Base-by-base conservation (phyloP, 352 stramenopile species). In the Pilasporangium apinafurcum region DNA sequence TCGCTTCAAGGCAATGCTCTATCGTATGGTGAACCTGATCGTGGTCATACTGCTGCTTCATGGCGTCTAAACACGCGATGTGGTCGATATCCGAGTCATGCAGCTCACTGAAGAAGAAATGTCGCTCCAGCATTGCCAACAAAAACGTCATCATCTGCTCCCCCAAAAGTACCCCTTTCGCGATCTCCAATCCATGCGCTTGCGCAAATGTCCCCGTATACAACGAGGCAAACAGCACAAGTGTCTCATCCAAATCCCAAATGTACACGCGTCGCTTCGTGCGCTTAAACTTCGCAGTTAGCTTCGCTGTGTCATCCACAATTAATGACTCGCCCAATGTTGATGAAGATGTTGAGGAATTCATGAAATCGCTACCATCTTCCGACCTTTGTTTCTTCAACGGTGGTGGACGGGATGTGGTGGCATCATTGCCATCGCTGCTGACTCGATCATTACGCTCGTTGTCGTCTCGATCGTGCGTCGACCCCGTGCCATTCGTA, bases 91-190 rank as follows among this genome's bases (percentile, higher is more conserved):
- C 75, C 35, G 60, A 54, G 44, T 89, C 59, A 49, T 88, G 76
- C 40, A 92, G 56, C 20, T 86, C 76, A 56, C 70, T 76, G 29
- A 92, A 89, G 55, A 84, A 92, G 59, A 92, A 88, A 51, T 92
- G 77, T 14, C 76, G 68, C 50, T 90, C 77, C n/a, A 92, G 61
- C 56, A 89, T 73, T 4, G 72, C 65, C 22, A 92, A 42, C 41
- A 92, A 48, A 54, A 90, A 92, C 18, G 68, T 79, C 80, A 92
- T 92, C 80, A 92, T 92, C 53, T 86, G 74, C 50, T 92, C 70
- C 18, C 80, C 80, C 4, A 92, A 61, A 22, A 56, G 65, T 14
- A 90, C 63, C 38, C 80, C 76, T 10, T 55, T 60, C 1, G 68
- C 61, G 33, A 80, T 49, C 30, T 84, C 77, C 37, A 83, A 83